Percentiles rank a stretch among this genome's conserved stretches.
These are phyloP conservation scores for Gracilariopsis chorda DNA, from an alignment of 23 red algal species.

Conservation along the genomic window DNA sequence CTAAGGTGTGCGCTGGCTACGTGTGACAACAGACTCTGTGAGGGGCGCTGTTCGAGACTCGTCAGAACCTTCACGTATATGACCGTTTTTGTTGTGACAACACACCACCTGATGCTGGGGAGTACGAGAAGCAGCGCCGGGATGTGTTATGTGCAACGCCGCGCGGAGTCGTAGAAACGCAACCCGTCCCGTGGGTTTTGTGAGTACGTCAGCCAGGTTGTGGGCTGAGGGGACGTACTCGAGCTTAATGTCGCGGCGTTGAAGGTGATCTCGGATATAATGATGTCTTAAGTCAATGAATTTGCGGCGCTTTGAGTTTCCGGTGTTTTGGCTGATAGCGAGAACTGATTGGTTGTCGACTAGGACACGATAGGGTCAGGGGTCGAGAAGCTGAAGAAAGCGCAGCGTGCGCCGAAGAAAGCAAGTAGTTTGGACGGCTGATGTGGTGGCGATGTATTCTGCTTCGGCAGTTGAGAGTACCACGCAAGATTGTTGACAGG, in stretches of 20 bases:
- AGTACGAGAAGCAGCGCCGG: background rate
- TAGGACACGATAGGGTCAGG: background rate
- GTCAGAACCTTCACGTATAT: too few species aligned
- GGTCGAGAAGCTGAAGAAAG: background rate
- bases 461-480: background rate
- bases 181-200: background rate
- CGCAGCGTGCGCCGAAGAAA: background rate
- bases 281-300: slow-evolving; percentile 24
- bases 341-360: slow-evolving; percentile 20
- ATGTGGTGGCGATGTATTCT: background rate
- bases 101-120: slow-evolving; percentile 1
- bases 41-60: too few species aligned
- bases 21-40: too few species aligned
- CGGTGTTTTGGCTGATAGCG: background rate
- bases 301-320: slow-evolving; percentile 19
- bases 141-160: background rate
- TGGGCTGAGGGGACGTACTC: background rate
- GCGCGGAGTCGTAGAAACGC: background rate
- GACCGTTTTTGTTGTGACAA: slow-evolving; percentile 19
- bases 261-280: slow-evolving; percentile 16
- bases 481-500: background rate
- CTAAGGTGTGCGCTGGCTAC: too few species aligned
- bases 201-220: slow-evolving; percentile 1
- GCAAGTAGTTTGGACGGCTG: background rate
- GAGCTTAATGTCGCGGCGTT: background rate